Evolutionary conservation across 2,329 filamentous ascomycete species (phyloP), one percentile per base, ranked within the genome.

Genomic region (Dothideomycetidae sp.): DNA sequence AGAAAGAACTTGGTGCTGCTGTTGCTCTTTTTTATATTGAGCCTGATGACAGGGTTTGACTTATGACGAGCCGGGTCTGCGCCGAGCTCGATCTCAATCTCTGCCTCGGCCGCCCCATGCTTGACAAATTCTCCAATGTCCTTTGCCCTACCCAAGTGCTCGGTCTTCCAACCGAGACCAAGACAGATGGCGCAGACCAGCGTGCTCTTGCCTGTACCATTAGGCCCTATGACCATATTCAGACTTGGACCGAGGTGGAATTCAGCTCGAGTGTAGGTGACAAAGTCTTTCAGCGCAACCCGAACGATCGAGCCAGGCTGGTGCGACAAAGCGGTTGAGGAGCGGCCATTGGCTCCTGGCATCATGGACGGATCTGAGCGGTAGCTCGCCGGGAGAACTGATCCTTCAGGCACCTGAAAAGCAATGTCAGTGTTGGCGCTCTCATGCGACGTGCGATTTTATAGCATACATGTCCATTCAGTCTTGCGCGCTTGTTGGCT

Each of bases 171-270:
- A 33, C 90, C 90, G 16, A 98, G 64, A 2, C 90, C 90, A 10
- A 98, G 62, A 53, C 90, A 96, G 48, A 98, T 93, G 31, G 90
- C 90, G 59, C 90, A 98, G 30, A 98, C 88, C 16, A 98, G 68
- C 0, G 90, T 94, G 60, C 88, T 96, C 61, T 98, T 98, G 39
- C 90, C 90, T 0, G 90, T 96, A 21, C 90, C 90, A 52, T 98
- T 98, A n/a, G 90, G 90, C 0, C 90, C 90, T 48, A 98, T 93
- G 37, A 98, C 78, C 88, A 98, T 96, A 56, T 98, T 98, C 52
- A 98, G 60, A 54, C 82, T 88, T 1, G 90, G 88, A 0, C 90
- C 90, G 10, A 85, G 84, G 41, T 79, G 74, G 57, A 96, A 94
- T 46, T 93, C 86, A 39, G 85, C 88, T 37, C 78, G 75, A 34